phyloP scores from a whole-genome alignment of 2,329 filamentous ascomycete species.

The Fusarium goolgardi region DNA sequence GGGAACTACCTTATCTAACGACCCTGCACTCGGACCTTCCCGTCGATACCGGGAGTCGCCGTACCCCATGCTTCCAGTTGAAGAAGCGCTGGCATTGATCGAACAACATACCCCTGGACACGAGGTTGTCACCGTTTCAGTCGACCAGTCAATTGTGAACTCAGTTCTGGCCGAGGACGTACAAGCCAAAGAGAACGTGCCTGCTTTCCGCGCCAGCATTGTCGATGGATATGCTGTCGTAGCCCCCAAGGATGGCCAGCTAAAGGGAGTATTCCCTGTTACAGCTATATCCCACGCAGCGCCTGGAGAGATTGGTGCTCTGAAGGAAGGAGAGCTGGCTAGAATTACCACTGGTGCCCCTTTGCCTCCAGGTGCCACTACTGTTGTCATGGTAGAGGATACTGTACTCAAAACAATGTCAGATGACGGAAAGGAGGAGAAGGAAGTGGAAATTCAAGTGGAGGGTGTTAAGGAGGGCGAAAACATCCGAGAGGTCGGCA shows the following conservation, averaged over 20 bases:
- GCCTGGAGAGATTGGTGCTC: slow-evolving; percentile 71
- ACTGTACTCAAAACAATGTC: slow-evolving; percentile 81
- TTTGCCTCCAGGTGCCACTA: slow-evolving; percentile 85
- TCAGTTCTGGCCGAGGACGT: slow-evolving; percentile 87
- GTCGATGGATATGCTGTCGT: slow-evolving; percentile 96
- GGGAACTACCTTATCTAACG: slow-evolving; percentile 68
- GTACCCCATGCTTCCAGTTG: slow-evolving; percentile 90
- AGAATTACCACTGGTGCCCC: slow-evolving; percentile 96
- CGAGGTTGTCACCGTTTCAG: slow-evolving; percentile 65
- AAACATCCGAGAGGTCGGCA: slow-evolving; percentile 92
- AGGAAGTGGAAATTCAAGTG: slow-evolving; percentile 86
- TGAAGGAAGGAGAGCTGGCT: slow-evolving; percentile 81
- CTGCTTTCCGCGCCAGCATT: slow-evolving; percentile 94
- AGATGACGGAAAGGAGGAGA: slow-evolving; percentile 84
- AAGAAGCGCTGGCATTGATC: slow-evolving; percentile 81
- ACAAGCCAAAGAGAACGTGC: slow-evolving; percentile 82
- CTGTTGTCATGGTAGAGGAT: slow-evolving; percentile 94
- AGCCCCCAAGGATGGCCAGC: slow-evolving; percentile 68
- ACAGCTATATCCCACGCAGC: slow-evolving; percentile 87
- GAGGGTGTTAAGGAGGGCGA: slow-evolving; percentile 80
- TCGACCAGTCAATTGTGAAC: slow-evolving; percentile 76
- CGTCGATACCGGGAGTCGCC: slow-evolving; percentile 85
- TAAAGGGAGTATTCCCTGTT: slow-evolving; percentile 87
- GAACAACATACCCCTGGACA: slow-evolving; percentile 76
- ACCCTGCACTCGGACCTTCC: slow-evolving; percentile 70